These are phyloP conservation scores for Pichia sp. DNA, from an alignment of 1,139 yeast genomes.

Conservation along the genomic window DNA sequence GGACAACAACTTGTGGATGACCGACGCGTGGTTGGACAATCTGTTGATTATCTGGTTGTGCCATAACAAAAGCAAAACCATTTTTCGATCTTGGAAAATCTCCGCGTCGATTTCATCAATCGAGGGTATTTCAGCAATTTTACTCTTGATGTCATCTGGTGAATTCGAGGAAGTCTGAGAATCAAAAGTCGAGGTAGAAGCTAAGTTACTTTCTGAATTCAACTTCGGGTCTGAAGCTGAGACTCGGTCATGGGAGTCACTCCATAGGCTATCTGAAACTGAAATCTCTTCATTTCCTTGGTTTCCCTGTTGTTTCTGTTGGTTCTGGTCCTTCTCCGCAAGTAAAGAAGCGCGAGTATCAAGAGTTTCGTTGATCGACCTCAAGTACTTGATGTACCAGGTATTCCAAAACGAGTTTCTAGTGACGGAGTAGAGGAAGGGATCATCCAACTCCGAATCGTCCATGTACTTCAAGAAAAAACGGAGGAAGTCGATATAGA, in stretches of 20 bases:
- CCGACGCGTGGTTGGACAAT: conserved; percentile 23
- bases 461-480: conserved; percentile 31
- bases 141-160: not conserved
- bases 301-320: not conserved
- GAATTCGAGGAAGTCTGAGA: not conserved
- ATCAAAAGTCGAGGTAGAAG: not conserved
- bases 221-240: not conserved
- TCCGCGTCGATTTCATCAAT: conserved; percentile 16
- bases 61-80: conserved; percentile 29
- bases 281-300: not conserved
- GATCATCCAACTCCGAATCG: conserved; percentile 29
- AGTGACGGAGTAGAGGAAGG: conserved; percentile 28
- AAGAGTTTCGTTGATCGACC: not conserved
- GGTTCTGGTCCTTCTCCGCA: not conserved
- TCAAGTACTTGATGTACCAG: conserved; percentile 26
- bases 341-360: not conserved
- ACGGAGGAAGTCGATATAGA: conserved; percentile 28
- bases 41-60: conserved; percentile 27
- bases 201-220: not conserved
- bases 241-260: not conserved
- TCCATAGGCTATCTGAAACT: not conserved
- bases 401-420: conserved; percentile 29
- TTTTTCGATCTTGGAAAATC: conserved; percentile 29
- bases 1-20: conserved; percentile 17
- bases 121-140: conserved; percentile 11